Conservation (phyloP, 2,329 filamentous ascomycete genomes). For the Penicillium polonicum region DNA sequence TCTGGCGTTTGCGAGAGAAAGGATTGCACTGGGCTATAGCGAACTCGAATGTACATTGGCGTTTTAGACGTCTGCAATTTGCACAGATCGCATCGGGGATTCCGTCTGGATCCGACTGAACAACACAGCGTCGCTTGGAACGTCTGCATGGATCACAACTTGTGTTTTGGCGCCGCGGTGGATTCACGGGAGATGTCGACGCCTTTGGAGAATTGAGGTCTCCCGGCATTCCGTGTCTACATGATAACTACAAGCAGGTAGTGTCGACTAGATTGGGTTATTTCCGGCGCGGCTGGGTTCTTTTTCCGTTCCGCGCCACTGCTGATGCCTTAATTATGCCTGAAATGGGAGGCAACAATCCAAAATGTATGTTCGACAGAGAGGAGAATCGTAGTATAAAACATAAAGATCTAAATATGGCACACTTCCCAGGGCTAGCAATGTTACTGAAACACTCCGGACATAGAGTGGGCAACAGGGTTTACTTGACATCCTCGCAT, state of each 20-base stretch:
- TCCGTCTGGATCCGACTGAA: constrained; percentile 4
- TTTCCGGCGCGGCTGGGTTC: background rate
- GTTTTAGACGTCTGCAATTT: constrained; percentile 22
- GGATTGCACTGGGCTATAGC: constrained; percentile 8
- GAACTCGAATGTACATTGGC: constrained; percentile 25
- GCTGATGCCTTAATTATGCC: background rate
- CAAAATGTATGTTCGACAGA: background rate
- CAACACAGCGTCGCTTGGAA: constrained; percentile 27
- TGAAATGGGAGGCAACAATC: background rate
- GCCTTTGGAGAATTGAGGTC: background rate
- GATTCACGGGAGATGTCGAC: background rate
- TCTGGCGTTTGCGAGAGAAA: constrained; percentile 2
- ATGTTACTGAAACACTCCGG: background rate
- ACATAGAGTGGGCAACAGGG: background rate
- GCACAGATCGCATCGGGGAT: constrained; percentile 7
- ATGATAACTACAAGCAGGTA: background rate
- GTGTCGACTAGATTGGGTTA: background rate
- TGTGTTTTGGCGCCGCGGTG: constrained; percentile 24
- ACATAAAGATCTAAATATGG: background rate
- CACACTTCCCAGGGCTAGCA: fast-evolving
- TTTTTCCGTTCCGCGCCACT: background rate
- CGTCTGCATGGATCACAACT: constrained; percentile 29
- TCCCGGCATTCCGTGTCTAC: constrained; percentile 9
- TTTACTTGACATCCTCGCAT: background rate
- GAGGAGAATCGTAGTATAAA: background rate